Evolutionary conservation across 2,329 filamentous ascomycete genomes (phyloP), one percentile per base, ranked within the genome.

Genomic region (Pseudohalonectria lignicola): DNA sequence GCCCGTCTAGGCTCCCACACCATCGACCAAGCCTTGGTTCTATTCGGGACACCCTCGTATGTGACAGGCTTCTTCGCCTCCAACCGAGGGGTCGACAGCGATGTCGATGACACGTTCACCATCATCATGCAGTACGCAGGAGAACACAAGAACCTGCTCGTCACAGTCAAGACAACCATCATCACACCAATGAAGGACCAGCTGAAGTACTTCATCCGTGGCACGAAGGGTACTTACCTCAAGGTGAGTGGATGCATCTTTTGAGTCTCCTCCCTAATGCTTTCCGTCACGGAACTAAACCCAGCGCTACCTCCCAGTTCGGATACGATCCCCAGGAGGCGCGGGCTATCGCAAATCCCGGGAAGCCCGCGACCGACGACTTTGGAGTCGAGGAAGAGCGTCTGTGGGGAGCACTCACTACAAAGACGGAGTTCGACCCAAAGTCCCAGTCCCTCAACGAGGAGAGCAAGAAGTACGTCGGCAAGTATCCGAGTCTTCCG

Each of bases 111-210:
- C 47, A 63, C 57, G 2, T 59, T 67, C 42, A 82, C 76, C 0
- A 68, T 80, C 3, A 48, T 82, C 28, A 51, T 82, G 30, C 71
- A 76, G 43, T 82, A 82, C 34, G 47, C 45, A 3, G 56, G 53
- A 0, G 45, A 53, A 3, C 53, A 56, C 45, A 63, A 62, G 31
- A 64, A 67, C 4, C 56, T 69, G 31, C 45, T 76, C 20, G 77
- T 74, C 4, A 76, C 76, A 0, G 68, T 67, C 28, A 80, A 79
- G 55, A 74, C 74, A 8, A 64, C 63, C 2, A 68, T 79, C 12
- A 63, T 80, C 30, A 75, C 67, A 40, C 63, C 69, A 1, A 71
- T 80, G 50, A 65, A 64, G 33, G 65, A 75, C 45, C 76, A 81
- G 50, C 53, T 80, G 43, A 61, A 75, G 37, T 80, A 34, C 31